These are phyloP conservation scores for Mycena epipterygia DNA, from an alignment of 768 basidiomycete genomes.

Conservation along the genomic window DNA sequence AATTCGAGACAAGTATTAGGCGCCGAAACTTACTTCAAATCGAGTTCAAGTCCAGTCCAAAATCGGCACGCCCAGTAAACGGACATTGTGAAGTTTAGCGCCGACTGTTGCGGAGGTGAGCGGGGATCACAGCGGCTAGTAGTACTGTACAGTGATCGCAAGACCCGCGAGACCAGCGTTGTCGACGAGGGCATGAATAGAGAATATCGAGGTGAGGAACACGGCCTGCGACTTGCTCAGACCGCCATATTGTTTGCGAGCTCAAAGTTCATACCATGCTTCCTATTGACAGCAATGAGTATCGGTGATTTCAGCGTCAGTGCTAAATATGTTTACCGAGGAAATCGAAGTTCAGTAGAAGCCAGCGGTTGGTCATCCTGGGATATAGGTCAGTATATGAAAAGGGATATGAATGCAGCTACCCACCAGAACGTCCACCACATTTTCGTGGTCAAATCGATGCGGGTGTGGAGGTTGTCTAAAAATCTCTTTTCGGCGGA, in stretches of 20 bases:
- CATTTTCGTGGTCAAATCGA: slow-evolving; percentile 86
- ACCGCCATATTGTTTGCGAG: not conserved
- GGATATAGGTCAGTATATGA: slow-evolving; percentile 59
- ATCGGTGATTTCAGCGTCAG: not conserved
- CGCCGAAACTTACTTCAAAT: slow-evolving; percentile 67
- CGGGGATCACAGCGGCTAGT: not conserved
- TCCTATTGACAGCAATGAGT: slow-evolving; percentile 4
- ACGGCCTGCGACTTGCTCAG: slow-evolving; percentile 52
- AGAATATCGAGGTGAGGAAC: slow-evolving; percentile 70
- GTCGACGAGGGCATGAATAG: slow-evolving; percentile 60
- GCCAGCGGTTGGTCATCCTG: slow-evolving; percentile 51
- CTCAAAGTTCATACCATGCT: slow-evolving; percentile 9
- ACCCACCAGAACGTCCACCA: slow-evolving; percentile 70
- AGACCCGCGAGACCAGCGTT: slow-evolving; percentile 61
- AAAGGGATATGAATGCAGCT: slow-evolving; percentile 69
- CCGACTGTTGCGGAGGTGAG: slow-evolving; percentile 45
- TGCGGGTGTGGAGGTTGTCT: slow-evolving; percentile 77
- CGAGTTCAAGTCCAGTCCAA: slow-evolving; percentile 62
- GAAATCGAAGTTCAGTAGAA: slow-evolving; percentile 26
- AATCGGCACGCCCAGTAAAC: slow-evolving; percentile 44
- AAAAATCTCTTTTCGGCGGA: slow-evolving; percentile 86
- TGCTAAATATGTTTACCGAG: slow-evolving; percentile 6
- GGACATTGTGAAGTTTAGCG: slow-evolving; percentile 39
- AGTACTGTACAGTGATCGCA: slow-evolving; percentile 60
- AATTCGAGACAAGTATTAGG: not conserved